phyloP scores from a whole-genome alignment of 1,139 yeast species.

The Kodamaea derodonti region DNA sequence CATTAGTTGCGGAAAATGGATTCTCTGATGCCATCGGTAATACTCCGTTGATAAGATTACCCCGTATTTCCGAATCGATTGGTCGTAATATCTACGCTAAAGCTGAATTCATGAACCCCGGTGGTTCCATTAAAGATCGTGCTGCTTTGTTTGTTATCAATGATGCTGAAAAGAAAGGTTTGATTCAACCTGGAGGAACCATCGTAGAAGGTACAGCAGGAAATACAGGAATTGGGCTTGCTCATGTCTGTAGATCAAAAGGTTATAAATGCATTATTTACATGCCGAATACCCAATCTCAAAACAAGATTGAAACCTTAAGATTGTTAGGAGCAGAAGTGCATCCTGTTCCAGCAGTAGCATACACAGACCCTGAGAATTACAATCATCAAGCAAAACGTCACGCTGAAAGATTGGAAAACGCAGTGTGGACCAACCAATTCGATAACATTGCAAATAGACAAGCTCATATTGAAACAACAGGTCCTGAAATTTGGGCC shows the following conservation, averaged over 20 bases:
- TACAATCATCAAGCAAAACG: constrained; percentile 82
- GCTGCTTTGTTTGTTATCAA: constrained; percentile 78
- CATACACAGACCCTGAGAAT: constrained; percentile 74
- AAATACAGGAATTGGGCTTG: constrained; percentile 87
- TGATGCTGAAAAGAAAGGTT: constrained; percentile 75
- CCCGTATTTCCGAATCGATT: constrained; percentile 53
- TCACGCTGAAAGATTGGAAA: constrained; percentile 69
- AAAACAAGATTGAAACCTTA: constrained; percentile 69
- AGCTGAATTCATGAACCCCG: constrained; percentile 93
- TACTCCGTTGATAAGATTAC: constrained; percentile 73
- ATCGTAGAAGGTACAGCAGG: constrained; percentile 50
- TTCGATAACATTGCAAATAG: constrained; percentile 85
- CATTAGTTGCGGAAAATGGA: constrained; percentile 59
- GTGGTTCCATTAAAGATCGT: constrained; percentile 89
- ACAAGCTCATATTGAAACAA: constrained; percentile 84
- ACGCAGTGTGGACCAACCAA: constrained; percentile 91
- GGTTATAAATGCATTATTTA: constrained; percentile 83
- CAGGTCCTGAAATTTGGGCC: constrained; percentile 92
- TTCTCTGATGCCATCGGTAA: constrained; percentile 80
- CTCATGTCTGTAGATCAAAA: constrained; percentile 79
- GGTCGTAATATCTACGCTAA: constrained; percentile 82
- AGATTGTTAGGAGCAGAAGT: constrained; percentile 80
- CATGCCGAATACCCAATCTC: constrained; percentile 87
- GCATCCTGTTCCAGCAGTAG: constrained; percentile 86
- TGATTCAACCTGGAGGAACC: constrained; percentile 63